Base-by-base conservation (phyloP, 805 yeast genomes). In the Lipomyces starkeyi region DNA sequence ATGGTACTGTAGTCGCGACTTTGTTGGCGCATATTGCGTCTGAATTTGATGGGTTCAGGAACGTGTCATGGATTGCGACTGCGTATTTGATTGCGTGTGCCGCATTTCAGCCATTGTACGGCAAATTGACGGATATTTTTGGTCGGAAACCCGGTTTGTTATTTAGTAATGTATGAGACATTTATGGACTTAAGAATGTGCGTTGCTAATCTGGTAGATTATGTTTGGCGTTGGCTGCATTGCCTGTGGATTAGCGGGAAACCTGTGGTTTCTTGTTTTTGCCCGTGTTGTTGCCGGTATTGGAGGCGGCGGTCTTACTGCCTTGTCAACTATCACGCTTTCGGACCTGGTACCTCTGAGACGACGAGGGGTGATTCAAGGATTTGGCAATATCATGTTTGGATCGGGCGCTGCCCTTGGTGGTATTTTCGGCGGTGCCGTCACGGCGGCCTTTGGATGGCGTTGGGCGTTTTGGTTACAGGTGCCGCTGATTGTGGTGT, bases 61-160 rank as follows among this genome's bases (percentile, higher is more conserved):
- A 82, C n/a, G 80, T 87, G 6, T 79, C 88, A 1, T 90, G 94
- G 93, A 89, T 90, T 3, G 93, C 93, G 3, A 87, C 93, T 0
- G 85, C 91, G 1, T 88, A 89, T 65, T 80, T 91, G 20, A 79
- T 91, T 37, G 88, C 94, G 0, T 86, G 85, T 68, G 85, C 91
- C 3, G 91, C 91, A 0, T 89, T 88, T 77, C 95, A 90, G 78
- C 95, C 93, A 0, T 76, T 91, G 37, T 89, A 87, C 67, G 95
- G 95, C 6, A 85, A 89, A 68, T 80, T 89, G 43, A 85, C 90
- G 56, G 95, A 90, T 72, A 86, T 91, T 37, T 76, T 78, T 73
- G 80, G 82, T 56, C 75, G 85, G 40, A 75, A 77, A 73, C 71
- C 76, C 49, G 82, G 85, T 4, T 71, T 85, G 62, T 66, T 85